A percentile compares a stretch with the other conserved stretches of the same genome.
Evolutionary conservation across 441 rosid species (phyloP).

Genomic region (Gossypium laxum): DNA sequence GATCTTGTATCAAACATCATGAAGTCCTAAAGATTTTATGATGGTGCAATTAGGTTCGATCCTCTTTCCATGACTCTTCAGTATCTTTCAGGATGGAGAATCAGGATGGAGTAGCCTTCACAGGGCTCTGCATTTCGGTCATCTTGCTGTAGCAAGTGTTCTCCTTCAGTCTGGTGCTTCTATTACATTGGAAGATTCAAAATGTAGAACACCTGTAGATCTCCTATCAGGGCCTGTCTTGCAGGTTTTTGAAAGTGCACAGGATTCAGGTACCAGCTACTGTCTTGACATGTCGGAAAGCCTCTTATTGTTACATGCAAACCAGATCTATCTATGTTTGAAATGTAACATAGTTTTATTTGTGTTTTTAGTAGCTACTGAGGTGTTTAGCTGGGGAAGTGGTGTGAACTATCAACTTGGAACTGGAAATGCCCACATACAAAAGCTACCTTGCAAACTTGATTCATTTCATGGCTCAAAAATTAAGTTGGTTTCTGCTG

Average conservation of each 20-base stretch:
- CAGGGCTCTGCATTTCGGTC: constrained; percentile 93
- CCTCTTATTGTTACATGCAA: constrained; percentile 14
- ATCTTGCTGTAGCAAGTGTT: constrained; percentile 85
- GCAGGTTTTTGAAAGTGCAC: constrained; percentile 46
- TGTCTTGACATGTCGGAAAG: constrained; percentile 13
- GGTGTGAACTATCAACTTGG: constrained; percentile 97
- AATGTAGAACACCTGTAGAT: constrained; percentile 68
- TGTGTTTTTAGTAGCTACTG: constrained; percentile 50
- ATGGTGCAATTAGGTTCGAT: constrained; percentile 6
- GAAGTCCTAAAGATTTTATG: background rate
- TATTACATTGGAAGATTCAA: constrained; percentile 58
- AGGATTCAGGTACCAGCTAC: constrained; percentile 42
- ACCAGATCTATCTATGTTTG: background rate
- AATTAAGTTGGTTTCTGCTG: constrained; percentile 71
- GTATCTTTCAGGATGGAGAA: constrained; percentile 81
- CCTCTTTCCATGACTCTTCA: constrained; percentile 9
- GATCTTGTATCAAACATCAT: background rate
- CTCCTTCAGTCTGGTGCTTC: constrained; percentile 81
- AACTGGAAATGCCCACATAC: constrained; percentile 82
- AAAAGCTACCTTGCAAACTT: constrained; percentile 84
- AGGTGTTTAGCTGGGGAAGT: constrained; percentile 95
- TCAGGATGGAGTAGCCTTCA: constrained; percentile 99
- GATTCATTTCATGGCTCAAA: constrained; percentile 71
- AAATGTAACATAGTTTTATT: constrained; percentile 17
- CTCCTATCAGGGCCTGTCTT: constrained; percentile 84